phyloP scores from a whole-genome alignment of 805 yeast genomes.

The Saccharomycopsis capsularis region DNA sequence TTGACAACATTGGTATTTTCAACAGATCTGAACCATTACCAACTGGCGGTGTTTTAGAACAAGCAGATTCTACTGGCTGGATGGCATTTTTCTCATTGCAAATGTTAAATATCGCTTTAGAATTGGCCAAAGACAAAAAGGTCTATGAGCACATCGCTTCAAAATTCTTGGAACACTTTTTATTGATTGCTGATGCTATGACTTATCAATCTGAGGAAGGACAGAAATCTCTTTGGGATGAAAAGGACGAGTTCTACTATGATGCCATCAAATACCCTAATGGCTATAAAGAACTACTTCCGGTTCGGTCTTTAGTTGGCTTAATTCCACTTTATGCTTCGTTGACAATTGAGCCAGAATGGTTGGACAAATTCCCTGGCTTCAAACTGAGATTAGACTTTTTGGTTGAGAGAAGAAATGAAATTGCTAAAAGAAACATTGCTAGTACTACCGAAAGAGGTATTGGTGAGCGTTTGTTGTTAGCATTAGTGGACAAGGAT shows the following conservation, averaged over 20 bases:
- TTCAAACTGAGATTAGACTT: slow-evolving; percentile 79
- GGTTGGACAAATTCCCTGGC: slow-evolving; percentile 68
- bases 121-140: slow-evolving; percentile 75
- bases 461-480: slow-evolving; percentile 70
- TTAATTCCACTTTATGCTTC: slow-evolving; percentile 87
- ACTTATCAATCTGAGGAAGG: slow-evolving; percentile 45
- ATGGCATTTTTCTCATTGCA: slow-evolving; percentile 88
- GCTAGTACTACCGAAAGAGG: slow-evolving; percentile 79
- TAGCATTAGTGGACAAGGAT: slow-evolving; percentile 76
- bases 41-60: slow-evolving; percentile 84
- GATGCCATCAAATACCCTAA: slow-evolving; percentile 84
- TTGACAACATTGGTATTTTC: slow-evolving; percentile 88
- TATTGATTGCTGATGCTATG: slow-evolving; percentile 91
- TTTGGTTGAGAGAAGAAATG: slow-evolving; percentile 66
- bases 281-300: slow-evolving; percentile 59
- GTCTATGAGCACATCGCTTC: slow-evolving; percentile 92
- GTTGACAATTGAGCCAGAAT: slow-evolving; percentile 78
- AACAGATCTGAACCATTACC: slow-evolving; percentile 91
- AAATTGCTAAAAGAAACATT: slow-evolving; percentile 71
- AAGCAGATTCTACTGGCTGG: slow-evolving; percentile 97
- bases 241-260: slow-evolving; percentile 78
- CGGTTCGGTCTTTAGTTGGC: slow-evolving; percentile 86
- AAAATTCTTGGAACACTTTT: slow-evolving; percentile 87
- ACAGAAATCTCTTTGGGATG: slow-evolving; percentile 78
- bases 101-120: slow-evolving; percentile 89